Base-by-base conservation (phyloP, 768 basidiomycete genomes). In the Tylopilus cervinicoccineus region DNA sequence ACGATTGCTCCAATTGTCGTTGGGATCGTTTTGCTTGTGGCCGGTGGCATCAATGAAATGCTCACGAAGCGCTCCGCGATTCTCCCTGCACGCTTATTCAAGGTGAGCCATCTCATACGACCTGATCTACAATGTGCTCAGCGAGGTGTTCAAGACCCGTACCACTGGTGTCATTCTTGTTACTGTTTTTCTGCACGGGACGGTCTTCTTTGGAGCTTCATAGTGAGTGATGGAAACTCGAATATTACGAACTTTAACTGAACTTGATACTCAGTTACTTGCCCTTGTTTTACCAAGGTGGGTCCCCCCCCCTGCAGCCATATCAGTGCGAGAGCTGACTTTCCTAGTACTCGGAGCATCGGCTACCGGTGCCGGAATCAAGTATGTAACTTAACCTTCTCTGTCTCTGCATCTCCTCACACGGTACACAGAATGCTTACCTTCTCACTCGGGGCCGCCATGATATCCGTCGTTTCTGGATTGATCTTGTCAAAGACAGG, bases 61-160 rank as follows among this genome's bases (percentile, higher is more conserved):
- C 74, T 64, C 53, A 91, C 88, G 1, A 76, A 60, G 16, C 73
- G 83, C 13, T 81, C 83, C 5, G 83, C 86, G 0, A 85, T 91
- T 46, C 57, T 91, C 12, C 88, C 88, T 20, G 80, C 86, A 8
- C 79, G 88, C 11, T 59, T 90, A 26, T 89, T 90, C 71, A 80
- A 79, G 69, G 84, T 81, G 45, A 32, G 70, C 27, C n/a, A n/a
- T 41, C 2, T 44, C 16, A 9, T 23, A 3, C 42, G 3, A 4
- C 24, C 9, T n/a, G 20, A 38, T 28, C 6, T 38, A 26, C n/a
- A 32, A 5, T 14, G 47, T 31, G 8, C 1, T 24, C 40, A 16
- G 34, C 31, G 28, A 10, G 10, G n/a, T 7, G 23, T 32, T 31
- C 4, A 50, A 84, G 83, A 88, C 84, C n/a, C 80, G 86, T 24